These are phyloP conservation scores for Pythium inflatum DNA, from an alignment of 352 stramenopile genomes.

Conservation along the genomic window DNA sequence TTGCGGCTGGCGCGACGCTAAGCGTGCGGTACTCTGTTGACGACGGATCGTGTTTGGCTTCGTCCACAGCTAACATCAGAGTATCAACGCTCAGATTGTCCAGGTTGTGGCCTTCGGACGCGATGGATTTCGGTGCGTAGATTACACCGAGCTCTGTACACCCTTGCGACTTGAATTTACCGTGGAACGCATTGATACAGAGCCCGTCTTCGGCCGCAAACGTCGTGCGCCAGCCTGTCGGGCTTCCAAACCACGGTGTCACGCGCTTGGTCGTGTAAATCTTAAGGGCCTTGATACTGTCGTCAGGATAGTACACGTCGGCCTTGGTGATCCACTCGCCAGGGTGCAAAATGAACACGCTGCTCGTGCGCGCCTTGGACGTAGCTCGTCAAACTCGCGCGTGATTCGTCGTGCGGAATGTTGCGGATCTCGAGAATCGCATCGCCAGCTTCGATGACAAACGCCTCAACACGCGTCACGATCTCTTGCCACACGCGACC, in stretches of 20 bases:
- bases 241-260: slow-evolving; percentile 3
- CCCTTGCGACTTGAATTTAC: neutral
- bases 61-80: too few relatives aligned
- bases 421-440: neutral
- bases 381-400: neutral
- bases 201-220: slow-evolving; percentile 1
- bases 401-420: slow-evolving; percentile 1
- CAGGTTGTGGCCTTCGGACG: neutral
- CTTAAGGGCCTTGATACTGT: neutral
- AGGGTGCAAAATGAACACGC: neutral
- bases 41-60: too few relatives aligned
- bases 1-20: neutral
- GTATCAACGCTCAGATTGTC: too few relatives aligned
- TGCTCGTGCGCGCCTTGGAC: too few relatives aligned
- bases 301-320: neutral
- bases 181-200: slow-evolving; percentile 12
- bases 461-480: slow-evolving; percentile 13
- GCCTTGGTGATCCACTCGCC: slow-evolving; percentile 13
- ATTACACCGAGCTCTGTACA: slow-evolving; percentile 6
- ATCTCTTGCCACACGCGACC: slow-evolving; percentile 8
- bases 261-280: slow-evolving; percentile 21
- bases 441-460: neutral
- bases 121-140: slow-evolving; percentile 1
- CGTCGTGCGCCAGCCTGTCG: neutral
- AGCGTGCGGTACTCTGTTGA: neutral